Base-by-base conservation (phyloP, 208 protist species). In the Lotmaria passim region DNA sequence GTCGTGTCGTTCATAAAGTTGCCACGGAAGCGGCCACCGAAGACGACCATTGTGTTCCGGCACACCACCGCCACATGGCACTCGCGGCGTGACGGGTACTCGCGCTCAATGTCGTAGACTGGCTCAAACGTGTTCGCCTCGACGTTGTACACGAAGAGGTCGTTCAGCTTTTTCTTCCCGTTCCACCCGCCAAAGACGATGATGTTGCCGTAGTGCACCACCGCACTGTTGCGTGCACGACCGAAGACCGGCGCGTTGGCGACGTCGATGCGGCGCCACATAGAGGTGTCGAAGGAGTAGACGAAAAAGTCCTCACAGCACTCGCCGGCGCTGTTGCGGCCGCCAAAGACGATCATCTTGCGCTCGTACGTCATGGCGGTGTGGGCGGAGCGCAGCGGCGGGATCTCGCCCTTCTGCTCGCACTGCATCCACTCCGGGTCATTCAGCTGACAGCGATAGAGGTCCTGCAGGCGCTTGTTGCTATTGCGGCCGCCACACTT, bases 101-200 rank as follows among this genome's bases (percentile, higher is more conserved):
- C 72, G 10, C 81, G 75, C 56, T 92, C 91, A 53, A 71, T 63
- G 23, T 92, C 85, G 68, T 84, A 79, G 28, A 80, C 58, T 36
- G 77, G 56, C 58, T 91, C 85, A 51, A 91, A 79, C 3, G 73
- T 89, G 61, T 91, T 87, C 21, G 87, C 75, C 55, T 96, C 91
- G 41, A 94, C 78, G 62, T 90, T 86, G 73, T 94, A 96, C 7
- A 85, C 66, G 56, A 93, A 91, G 34, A 96, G 75, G 64, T 96
- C 91, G 64, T 93, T 94, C 30, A 96, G 75, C 62, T 96, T 96
- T 59, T 91, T 91, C 60, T 86, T 88, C 10, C 91, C 91, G 59
- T 93, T 93, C 89, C 91, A 96, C 31, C 91, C 91, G 19, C 86
- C 91, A 69, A 96, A 96, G 30, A 94, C 83, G 57, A 94, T 78